Conservation (phyloP, 2,329 filamentous ascomycete species). For the Rhytidhysteron rufulum region DNA sequence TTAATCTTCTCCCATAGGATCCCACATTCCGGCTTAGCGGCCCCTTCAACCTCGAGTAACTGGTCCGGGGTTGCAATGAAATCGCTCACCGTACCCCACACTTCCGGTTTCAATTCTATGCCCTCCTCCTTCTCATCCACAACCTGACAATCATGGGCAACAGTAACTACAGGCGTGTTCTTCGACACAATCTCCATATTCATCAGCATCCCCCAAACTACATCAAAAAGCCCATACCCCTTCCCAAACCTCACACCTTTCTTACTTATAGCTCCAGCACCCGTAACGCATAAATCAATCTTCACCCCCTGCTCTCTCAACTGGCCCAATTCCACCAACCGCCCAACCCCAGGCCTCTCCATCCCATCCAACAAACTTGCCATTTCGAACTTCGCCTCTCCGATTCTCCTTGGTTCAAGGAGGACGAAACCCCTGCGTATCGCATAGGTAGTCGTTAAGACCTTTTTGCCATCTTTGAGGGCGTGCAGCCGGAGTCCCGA, state of each 20-base stretch:
- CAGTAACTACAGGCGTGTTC: constrained; percentile 25
- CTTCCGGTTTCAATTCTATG: constrained; percentile 19
- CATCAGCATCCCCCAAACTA: constrained; percentile 42
- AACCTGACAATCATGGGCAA: constrained; percentile 43
- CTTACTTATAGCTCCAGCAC: constrained; percentile 38
- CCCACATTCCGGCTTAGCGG: constrained; percentile 31
- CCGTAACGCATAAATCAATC: constrained; percentile 38
- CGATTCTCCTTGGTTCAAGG: constrained; percentile 34
- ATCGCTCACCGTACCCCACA: constrained; percentile 42
- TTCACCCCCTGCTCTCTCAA: constrained; percentile 23
- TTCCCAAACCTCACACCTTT: constrained; percentile 40
- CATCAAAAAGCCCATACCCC: constrained; percentile 40
- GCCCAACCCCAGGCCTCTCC: constrained; percentile 37
- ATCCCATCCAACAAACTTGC: constrained; percentile 43
- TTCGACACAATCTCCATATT: constrained; percentile 26
- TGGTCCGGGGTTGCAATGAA: constrained; percentile 36
- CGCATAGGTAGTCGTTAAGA: constrained; percentile 42
- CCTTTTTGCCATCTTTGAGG: constrained; percentile 38
- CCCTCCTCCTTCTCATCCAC: constrained; percentile 30
- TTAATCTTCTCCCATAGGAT: constrained; percentile 39
- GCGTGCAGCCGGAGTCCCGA: constrained; percentile 37
- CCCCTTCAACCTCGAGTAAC: constrained; percentile 21
- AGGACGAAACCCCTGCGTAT: constrained; percentile 42
- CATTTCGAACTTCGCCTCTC: constrained; percentile 20
- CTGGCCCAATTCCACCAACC: constrained; percentile 31